phyloP scores from a whole-genome alignment of 2,329 filamentous ascomycete genomes.

The Fusarium incarnatum region DNA sequence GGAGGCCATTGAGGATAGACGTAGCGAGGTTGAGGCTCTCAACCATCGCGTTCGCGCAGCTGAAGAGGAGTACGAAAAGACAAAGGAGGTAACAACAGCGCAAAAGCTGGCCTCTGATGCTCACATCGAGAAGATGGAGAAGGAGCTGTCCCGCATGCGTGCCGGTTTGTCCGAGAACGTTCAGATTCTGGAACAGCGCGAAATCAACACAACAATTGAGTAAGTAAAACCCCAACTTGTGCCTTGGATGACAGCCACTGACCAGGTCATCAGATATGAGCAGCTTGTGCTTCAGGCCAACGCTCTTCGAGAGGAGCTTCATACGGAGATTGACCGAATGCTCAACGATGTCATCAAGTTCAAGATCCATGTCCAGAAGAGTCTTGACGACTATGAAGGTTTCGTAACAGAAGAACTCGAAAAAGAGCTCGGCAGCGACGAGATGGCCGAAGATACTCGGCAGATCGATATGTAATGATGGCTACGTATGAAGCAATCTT shows the following conservation, averaged over 20 bases:
- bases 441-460: conserved; percentile 65
- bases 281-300: conserved; percentile 88
- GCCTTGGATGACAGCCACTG: conserved; percentile 8
- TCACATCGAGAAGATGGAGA: conserved; percentile 99
- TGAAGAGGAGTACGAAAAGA: conserved; percentile 93
- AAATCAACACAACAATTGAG: conserved; percentile 98
- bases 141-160: conserved; percentile 94
- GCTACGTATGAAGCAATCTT: conserved; percentile 30
- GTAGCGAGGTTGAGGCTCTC: conserved; percentile 89
- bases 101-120: conserved; percentile 90
- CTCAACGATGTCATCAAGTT: conserved; percentile 98
- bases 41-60: conserved; percentile 89
- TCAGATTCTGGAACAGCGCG: conserved; percentile 90
- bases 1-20: conserved; percentile 96
- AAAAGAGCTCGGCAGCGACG: conserved; percentile 78
- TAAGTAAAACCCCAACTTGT: conserved; percentile 58
- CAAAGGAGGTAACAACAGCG: conserved; percentile 85
- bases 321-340: conserved; percentile 95
- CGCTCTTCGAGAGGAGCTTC: conserved; percentile 92
- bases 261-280: conserved; percentile 74
- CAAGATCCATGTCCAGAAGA: conserved; percentile 96
- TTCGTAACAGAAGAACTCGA: conserved; percentile 96
- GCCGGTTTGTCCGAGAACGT: conserved; percentile 85
- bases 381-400: conserved; percentile 91
- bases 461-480: conserved; percentile 55